Evolutionary conservation across 192 early-diverging fungal genomes (phyloP), one percentile per base, ranked within the genome.

Genomic region (Entomortierella beljakovae): DNA sequence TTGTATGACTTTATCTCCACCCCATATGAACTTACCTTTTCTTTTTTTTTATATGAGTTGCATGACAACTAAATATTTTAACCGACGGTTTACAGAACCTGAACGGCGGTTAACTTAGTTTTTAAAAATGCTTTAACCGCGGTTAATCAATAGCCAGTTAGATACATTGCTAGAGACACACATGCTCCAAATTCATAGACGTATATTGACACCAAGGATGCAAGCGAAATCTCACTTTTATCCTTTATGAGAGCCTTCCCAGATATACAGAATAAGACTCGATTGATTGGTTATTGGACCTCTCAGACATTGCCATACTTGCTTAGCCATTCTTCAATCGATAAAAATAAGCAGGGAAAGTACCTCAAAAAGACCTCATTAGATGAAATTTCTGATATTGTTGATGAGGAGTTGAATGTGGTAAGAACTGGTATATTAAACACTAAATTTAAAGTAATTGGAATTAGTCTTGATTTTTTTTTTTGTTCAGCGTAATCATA

Each of bases 241-340:
- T 54, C 26, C 4, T 54, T 54, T 29, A 54, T 54, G 52, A 54
- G 52, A 54, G 28, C 26, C 52, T 54, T 54, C 15, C n/a, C n/a
- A 28, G 52, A 54, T 3, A 8, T 54, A 28, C 52, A 29, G 28
- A 29, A 54, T 54, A 54, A 54, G 28, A 29, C n/a, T 23, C 52
- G 28, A 29, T 15, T 54, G 52, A 23, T 54, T 3, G 52, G 52
- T 5, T 54, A 54, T 54, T 54, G 52, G 52, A 54, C 52, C 52
- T 22, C 25, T 28, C n/a, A 54, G 52, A 29, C 29, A 28, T 54
- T 54, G 52, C 52, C 52, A 3, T 54, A 54, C 52, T 29, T 54
- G n/a, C 15, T 10, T 29, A 23, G 28, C 28, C 52, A 54, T 54
- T 54, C 49, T 54, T 23, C 52, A 29, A 6, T 54, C 52, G 52